Evolutionary conservation across 2,329 filamentous ascomycete species (phyloP).

Genomic region (Cephalotrichum gorgonifer): DNA sequence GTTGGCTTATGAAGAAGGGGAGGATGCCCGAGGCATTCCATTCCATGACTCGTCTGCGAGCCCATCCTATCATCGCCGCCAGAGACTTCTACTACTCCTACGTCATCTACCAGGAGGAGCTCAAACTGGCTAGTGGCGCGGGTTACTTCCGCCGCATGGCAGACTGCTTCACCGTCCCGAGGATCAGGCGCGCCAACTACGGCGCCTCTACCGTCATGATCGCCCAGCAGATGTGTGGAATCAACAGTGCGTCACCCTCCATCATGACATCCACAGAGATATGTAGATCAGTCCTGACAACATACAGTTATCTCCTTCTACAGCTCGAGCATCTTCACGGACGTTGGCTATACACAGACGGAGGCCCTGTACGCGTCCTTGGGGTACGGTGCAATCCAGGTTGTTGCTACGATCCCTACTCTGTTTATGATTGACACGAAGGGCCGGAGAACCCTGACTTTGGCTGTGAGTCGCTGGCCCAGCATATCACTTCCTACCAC

Average conservation of each 20-base stretch:
- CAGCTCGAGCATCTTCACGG: conserved; percentile 17
- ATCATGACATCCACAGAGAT: neutral
- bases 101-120: conserved; percentile 8
- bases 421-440: conserved; percentile 15
- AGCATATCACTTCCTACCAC: neutral
- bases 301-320: conserved; percentile 21
- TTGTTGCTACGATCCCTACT: conserved; percentile 21
- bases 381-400: conserved; percentile 21
- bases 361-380: conserved; percentile 20
- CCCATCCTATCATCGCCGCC: conserved; percentile 10
- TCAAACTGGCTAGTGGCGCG: conserved; percentile 1
- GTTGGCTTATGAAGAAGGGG: conserved; percentile 56
- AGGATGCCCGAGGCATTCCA: conserved; percentile 45
- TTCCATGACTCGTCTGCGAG: conserved; percentile 26
- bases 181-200: conserved; percentile 7
- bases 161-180: conserved; percentile 7
- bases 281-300: too few relatives aligned
- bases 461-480: conserved; percentile 10
- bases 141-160: conserved; percentile 6
- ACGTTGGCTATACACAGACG: conserved; percentile 15
- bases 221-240: conserved; percentile 7
- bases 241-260: neutral
- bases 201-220: conserved; percentile 8
- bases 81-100: conserved; percentile 10
- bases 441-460: conserved; percentile 12